phyloP scores from a whole-genome alignment of 2,329 filamentous ascomycete genomes.

The Aureobasidium pullulans region DNA sequence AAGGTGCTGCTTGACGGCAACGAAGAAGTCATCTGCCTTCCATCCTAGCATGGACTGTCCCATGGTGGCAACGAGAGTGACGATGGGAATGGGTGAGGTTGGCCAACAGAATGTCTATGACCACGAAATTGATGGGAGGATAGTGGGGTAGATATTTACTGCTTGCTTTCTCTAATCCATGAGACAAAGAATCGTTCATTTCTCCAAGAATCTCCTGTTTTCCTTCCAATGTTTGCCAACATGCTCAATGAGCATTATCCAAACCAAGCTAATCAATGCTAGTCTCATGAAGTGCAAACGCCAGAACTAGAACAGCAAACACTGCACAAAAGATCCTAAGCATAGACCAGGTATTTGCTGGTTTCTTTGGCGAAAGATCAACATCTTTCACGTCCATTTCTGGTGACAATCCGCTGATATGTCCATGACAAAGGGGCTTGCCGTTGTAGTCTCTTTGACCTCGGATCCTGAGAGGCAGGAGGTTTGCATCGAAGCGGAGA shows the following conservation, averaged over 20 bases:
- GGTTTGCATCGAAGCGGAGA: neutral
- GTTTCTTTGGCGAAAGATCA: neutral
- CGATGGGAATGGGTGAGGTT: too few relatives aligned
- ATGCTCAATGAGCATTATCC: neutral
- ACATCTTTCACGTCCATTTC: neutral
- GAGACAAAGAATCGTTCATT: neutral
- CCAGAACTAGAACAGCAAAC: neutral
- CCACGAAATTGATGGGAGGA: too few relatives aligned
- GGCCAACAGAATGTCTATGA: too few relatives aligned
- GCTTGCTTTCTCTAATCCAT: neutral
- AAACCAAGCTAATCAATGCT: neutral
- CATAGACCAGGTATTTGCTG: neutral
- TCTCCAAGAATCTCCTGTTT: too few relatives aligned
- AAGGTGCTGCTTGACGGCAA: neutral
- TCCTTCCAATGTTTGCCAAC: neutral
- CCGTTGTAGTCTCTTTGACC: neutral
- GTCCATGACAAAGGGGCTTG: neutral
- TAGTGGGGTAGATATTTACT: neutral
- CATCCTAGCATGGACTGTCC: neutral
- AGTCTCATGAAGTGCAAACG: neutral
- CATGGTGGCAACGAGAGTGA: neutral
- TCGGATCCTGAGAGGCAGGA: neutral
- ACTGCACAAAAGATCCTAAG: neutral
- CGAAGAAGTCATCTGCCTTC: conserved; percentile 7
- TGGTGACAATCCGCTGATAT: neutral